Base-by-base conservation (phyloP, 176 grass and related monocot genomes). In the Oryza coarctata region DNA sequence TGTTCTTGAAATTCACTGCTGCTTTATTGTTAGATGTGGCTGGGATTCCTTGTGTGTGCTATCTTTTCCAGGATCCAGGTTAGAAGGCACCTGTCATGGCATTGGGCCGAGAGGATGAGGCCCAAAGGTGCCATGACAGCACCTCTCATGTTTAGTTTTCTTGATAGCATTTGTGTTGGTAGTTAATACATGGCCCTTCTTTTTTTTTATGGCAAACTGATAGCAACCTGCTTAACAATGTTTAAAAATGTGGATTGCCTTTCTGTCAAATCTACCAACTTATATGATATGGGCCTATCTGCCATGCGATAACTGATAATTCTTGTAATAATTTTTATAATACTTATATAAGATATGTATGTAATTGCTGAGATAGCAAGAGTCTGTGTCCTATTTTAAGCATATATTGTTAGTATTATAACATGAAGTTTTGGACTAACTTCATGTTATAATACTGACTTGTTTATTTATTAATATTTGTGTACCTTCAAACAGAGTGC, bases 241-340 rank as follows among this genome's bases (percentile, higher is more conserved):
- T 39, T 80, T 36, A 55, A 67, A 44, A 44, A 28, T 72, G n/a
- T 71, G 2, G 18, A 27, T 57, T 25, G 17, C 9, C 2, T 30
- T 80, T 33, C n/a, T 17, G 32, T 43, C 36, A 9, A 23, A 79
- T 84, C 6, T 65, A 65, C n/a, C 0, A n/a, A 41, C 17, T 70
- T 75, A 36, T 17, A 28, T 75, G 20, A 25, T 68, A n/a, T 39
- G 17, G 13, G 34, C 26, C 9, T 76, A 49, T 45, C 13, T 85
- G 7, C 22, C 62, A 89, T 85, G 31, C 75, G 70, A 68, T 40
- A 50, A 4, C 50, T 85, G 82, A 74, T 52, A 39, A 4, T 50
- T 85, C 31, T 39, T 52, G 43, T 75, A 39, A 20, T 79, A 35
- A 74, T 81, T 55, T 15, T 4, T 63, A 45, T 80, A 4, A 70